Percentiles rank a stretch among this genome's conserved stretches.
phyloP scores from a whole-genome alignment of 345 rosid genomes.

The Anacardium occidentale region DNA sequence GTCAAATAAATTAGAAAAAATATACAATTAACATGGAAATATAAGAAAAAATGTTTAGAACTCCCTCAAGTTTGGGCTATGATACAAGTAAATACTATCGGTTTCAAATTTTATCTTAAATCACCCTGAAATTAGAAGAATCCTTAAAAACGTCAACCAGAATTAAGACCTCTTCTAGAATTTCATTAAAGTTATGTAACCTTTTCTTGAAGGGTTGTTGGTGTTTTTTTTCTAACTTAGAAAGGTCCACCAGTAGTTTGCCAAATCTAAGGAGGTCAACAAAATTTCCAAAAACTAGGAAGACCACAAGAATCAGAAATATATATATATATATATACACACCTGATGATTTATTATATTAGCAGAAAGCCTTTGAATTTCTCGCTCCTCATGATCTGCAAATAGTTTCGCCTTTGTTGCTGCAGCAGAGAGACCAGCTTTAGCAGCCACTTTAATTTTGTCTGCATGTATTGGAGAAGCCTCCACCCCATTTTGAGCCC shows the following conservation, averaged over 20 bases:
- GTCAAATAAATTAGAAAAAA: no score
- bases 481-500: constrained; percentile 52
- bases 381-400: constrained; percentile 98
- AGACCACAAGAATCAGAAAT: background rate
- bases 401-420: constrained; percentile 93
- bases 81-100: no score
- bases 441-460: constrained; percentile 73
- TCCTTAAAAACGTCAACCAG: background rate
- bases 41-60: background rate
- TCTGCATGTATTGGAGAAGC: constrained; percentile 55
- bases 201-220: background rate
- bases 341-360: constrained; percentile 96
- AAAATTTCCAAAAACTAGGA: background rate
- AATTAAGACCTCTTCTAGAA: no score
- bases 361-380: constrained; percentile 95
- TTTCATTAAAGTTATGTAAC: background rate
- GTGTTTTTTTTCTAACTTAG: no score
- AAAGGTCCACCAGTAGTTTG: background rate
- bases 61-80: background rate
- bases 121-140: no score
- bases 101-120: no score
- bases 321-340: no score
- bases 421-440: constrained; percentile 90
- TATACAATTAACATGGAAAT: background rate
- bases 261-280: background rate